Evolutionary conservation across 148 eudicot species (phyloP), one percentile per base, ranked within the genome.

Genomic region (Nyssa sinensis): DNA sequence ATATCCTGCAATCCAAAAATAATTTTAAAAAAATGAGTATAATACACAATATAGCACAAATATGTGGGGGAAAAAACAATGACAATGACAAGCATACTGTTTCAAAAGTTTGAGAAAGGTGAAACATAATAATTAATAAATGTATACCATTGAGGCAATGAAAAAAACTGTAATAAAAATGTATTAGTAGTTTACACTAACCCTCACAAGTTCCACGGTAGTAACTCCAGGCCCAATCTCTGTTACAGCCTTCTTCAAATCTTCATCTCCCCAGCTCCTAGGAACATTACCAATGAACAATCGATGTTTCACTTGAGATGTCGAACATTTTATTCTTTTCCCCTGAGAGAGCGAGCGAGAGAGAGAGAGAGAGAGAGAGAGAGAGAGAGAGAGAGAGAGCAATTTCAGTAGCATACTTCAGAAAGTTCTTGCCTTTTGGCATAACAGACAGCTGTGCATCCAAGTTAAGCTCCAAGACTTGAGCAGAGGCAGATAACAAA

Each of bases 261-360:
- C 91, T 49, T 84, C 81, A 80, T 90, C 90, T 67, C 87, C 86
- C 98, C 97, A 93, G 31, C 76, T 76, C 76, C 78, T 90, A 14
- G 99, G 99, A 76, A 95, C 66, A 79, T 93, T 95, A 72, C 99
- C 97, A 72, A 95, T 81, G 76, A 93, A 95, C 71, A 95, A 82
- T 84, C 88, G 89, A 74, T 95, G 85, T 79, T 93, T 95, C 60
- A 93, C 91, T 88, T 95, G 98, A 24, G 99, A 90, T 37, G 97
- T 71, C n/a, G 99, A 95, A 77, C 98, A 93, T 78, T 80, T 93
- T 51, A 93, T 61, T 83, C 81, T 93, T 78, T 77, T 93, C 17
- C 98, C 98, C 99, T 95, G 88, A 64, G 31, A 79, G n/a, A n/a
- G n/a, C n/a, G n/a, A n/a, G n/a, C n/a, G n/a, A n/a, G n/a, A n/a